Evolutionary conservation across 1,284 basidiomycete species (phyloP), one percentile per base, ranked within the genome.

Genomic region (Fomitopsis betulina): DNA sequence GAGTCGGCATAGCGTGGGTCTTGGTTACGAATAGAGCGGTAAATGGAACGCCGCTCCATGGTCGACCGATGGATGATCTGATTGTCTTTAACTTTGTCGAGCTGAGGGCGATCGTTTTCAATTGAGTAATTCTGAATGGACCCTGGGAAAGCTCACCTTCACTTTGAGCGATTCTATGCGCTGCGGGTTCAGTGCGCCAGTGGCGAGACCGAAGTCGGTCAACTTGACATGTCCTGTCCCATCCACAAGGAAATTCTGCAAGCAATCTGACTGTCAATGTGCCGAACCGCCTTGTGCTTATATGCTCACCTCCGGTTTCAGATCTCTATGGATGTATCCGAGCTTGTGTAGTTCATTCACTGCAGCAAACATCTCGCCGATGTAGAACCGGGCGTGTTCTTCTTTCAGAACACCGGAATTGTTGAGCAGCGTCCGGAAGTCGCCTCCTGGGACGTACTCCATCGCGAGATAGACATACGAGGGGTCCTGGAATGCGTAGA

Each of bases 401-500:
- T 97, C 94, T 72, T 96, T 96, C 58, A 99, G 80, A 1, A 97
- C 94, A 35, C 95, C 96, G 0, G 94, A 95, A 71, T 97, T 98
- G 76, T 97, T 98, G 53, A 98, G 81, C 37, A 98, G 81, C 0
- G 95, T 98, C 9, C 96, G 83, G 78, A 98, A 97, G 71, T 98
- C 95, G 54, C 95, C 95, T 38, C 95, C 95, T 1, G 95, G 95
- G 13, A 98, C 95, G 70, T 96, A 98, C 79, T 99, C 97, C 95
- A 98, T 98, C 0, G 95, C 95, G 53, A 98, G 89, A 70, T 96
- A 98, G 30, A 98, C 94, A 67, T 89, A 82, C 60, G 90, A 80
- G 0, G 85, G 78, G 70, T 98, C 95, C 73, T 98, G 95, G 76
- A 98, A 98, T 0, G 95, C 95, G 70, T 98, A 98, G 4, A 98